Conservation (phyloP, 306 rosid species). For the Boehmeria nivea region DNA sequence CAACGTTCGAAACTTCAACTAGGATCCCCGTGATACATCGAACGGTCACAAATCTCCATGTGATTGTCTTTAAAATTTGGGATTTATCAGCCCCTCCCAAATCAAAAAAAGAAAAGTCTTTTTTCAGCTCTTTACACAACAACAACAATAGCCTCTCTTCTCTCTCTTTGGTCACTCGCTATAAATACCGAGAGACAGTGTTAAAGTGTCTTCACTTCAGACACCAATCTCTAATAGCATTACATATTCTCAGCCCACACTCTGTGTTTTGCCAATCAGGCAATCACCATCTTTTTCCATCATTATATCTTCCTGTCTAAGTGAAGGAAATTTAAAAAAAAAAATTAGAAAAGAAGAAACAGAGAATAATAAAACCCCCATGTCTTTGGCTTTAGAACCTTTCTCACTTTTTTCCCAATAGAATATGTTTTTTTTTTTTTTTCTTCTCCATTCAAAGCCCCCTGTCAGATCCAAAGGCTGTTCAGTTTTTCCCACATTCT, state of each 20-base stretch:
- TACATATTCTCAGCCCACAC: constrained; percentile 18
- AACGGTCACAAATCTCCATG: constrained; percentile 89
- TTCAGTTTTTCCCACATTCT: constrained; percentile 10
- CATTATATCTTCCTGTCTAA: constrained; percentile 68
- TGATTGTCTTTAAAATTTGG: constrained; percentile 49
- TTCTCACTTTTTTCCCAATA: constrained; percentile 29
- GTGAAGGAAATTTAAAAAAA: constrained; percentile 50
- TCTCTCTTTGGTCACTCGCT: constrained; percentile 17
- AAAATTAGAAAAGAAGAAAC: constrained; percentile 3
- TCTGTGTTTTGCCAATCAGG: constrained; percentile 17
- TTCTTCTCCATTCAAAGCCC: constrained; percentile 18
- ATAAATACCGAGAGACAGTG: constrained; percentile 47
- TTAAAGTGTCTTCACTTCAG: constrained; percentile 20
- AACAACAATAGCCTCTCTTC: background rate
- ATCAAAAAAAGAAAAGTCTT: constrained; percentile 8
- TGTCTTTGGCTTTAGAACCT: constrained; percentile 34
- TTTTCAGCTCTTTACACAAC: too few relatives aligned
- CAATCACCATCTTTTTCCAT: constrained; percentile 32
- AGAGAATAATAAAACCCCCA: background rate
- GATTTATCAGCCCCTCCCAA: background rate
- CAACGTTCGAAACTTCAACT: constrained; percentile 61
- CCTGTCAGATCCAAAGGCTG: constrained; percentile 41
- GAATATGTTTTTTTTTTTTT: constrained; percentile 18
- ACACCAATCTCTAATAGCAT: constrained; percentile 31
- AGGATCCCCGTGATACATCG: constrained; percentile 86